Evolutionary conservation across 441 rosid genomes (phyloP).

Genomic region (Arabidopsis lyrata): DNA sequence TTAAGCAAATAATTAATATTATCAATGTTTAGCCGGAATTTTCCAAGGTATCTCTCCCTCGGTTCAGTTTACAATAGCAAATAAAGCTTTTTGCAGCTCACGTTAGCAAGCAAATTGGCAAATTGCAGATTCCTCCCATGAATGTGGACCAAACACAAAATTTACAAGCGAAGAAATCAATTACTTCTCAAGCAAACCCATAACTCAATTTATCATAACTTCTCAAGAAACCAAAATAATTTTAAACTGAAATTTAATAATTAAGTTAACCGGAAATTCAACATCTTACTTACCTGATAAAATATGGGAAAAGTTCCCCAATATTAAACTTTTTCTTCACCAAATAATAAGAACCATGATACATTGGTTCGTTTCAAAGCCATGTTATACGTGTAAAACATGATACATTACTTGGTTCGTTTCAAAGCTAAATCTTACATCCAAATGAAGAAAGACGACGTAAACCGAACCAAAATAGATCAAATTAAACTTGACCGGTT

Average conservation of each 20-base stretch:
- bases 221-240: slow-evolving; percentile 29
- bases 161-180: slow-evolving; percentile 43
- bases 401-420: slow-evolving; percentile 22
- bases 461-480: slow-evolving; percentile 12
- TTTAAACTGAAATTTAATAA: not conserved
- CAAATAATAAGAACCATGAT: not conserved
- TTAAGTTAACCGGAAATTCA: slow-evolving; percentile 2
- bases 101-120: slow-evolving; percentile 26
- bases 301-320: not conserved
- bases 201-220: slow-evolving; percentile 26
- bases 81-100: slow-evolving; percentile 15
- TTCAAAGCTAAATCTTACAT: slow-evolving; percentile 18
- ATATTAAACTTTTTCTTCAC: slow-evolving; percentile 9
- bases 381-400: not conserved
- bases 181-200: slow-evolving; percentile 30
- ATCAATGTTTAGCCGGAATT: not conserved
- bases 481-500: slow-evolving; percentile 12
- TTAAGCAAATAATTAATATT: not conserved
- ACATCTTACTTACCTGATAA: slow-evolving; percentile 4
- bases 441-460: not conserved
- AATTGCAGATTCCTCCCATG: slow-evolving; percentile 25
- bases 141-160: slow-evolving; percentile 38
- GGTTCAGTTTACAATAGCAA: slow-evolving; percentile 32
- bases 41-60: slow-evolving; percentile 16
- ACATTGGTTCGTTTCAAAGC: not conserved